Evolutionary conservation across 2,329 filamentous ascomycete genomes (phyloP).

Genomic region (Arthroderma uncinatum): DNA sequence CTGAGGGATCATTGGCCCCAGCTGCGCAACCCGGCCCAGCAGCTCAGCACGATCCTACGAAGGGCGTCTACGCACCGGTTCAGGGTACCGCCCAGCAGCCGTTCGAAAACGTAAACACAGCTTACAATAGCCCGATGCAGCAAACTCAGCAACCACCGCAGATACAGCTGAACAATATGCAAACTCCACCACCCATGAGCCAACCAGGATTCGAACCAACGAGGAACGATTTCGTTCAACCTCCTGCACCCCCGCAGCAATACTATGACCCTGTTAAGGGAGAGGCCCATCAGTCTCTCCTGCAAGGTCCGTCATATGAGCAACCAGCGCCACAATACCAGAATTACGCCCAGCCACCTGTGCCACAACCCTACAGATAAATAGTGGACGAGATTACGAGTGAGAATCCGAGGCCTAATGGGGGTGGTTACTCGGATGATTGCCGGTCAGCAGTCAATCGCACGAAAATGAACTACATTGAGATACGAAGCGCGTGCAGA

Average conservation of each 20-base stretch:
- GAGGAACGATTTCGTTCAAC: neutral
- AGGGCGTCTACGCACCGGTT: neutral
- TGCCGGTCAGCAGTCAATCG: neutral
- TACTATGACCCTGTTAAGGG: neutral
- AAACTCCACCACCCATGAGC: neutral
- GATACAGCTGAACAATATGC: neutral
- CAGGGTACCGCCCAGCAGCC: neutral
- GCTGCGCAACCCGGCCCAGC: neutral
- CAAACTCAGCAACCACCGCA: neutral
- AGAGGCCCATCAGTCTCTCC: neutral
- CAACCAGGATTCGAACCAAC: neutral
- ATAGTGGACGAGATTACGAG: neutral
- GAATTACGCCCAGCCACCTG: neutral
- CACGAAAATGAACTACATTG: too few relatives aligned
- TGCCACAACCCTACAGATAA: neutral
- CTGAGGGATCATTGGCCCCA: neutral
- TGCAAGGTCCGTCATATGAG: neutral
- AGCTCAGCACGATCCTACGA: neutral
- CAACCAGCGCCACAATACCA: neutral
- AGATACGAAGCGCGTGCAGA: too few relatives aligned
- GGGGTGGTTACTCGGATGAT: neutral
- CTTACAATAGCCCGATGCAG: neutral
- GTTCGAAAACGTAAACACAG: neutral
- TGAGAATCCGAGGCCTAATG: neutral
- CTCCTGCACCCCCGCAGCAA: neutral